phyloP scores from a whole-genome alignment of 2,329 filamentous ascomycete genomes.

The Stagonosporopsis rhizophila region DNA sequence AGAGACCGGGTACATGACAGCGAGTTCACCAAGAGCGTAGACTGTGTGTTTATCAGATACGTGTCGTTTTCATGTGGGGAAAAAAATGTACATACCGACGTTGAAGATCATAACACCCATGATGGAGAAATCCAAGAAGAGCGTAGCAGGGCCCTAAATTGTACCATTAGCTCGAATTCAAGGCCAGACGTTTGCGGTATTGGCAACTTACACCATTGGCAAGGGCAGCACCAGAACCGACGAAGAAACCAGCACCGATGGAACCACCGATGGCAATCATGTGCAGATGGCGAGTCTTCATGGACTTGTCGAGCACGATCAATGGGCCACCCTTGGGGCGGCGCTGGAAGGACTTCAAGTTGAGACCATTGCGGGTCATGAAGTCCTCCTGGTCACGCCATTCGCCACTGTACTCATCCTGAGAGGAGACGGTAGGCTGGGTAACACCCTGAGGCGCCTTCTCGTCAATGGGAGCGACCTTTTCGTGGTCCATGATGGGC shows the following conservation, averaged over 20 bases:
- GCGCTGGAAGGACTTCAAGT: conserved; percentile 45
- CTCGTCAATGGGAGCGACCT: conserved; percentile 33
- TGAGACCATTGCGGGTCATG: conserved; percentile 47
- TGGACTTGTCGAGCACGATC: conserved; percentile 49
- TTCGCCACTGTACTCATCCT: conserved; percentile 22
- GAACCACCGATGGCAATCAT: conserved; percentile 87
- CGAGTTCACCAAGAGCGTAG: conserved; percentile 60
- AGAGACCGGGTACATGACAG: conserved; percentile 65
- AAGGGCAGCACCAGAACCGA: conserved; percentile 65
- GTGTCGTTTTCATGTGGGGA: conserved; percentile 1
- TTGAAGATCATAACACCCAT: conserved; percentile 51
- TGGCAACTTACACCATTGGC: conserved; percentile 55
- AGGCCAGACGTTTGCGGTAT: background rate
- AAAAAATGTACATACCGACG: conserved; percentile 41
- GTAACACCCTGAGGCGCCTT: conserved; percentile 29
- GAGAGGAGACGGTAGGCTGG: conserved; percentile 24
- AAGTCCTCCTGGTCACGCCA: conserved; percentile 45
- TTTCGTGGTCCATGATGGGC: conserved; percentile 38
- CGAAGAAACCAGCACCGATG: conserved; percentile 69
- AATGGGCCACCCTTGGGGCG: conserved; percentile 33
- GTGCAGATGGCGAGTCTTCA: conserved; percentile 66
- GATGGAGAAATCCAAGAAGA: conserved; percentile 51
- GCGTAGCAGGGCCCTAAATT: conserved; percentile 37
- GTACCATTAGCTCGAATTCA: conserved; percentile 9
- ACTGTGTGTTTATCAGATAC: conserved; percentile 56